These are phyloP conservation scores for Letharia columbiana DNA, from an alignment of 495 filamentous ascomycete species.

Conservation along the genomic window DNA sequence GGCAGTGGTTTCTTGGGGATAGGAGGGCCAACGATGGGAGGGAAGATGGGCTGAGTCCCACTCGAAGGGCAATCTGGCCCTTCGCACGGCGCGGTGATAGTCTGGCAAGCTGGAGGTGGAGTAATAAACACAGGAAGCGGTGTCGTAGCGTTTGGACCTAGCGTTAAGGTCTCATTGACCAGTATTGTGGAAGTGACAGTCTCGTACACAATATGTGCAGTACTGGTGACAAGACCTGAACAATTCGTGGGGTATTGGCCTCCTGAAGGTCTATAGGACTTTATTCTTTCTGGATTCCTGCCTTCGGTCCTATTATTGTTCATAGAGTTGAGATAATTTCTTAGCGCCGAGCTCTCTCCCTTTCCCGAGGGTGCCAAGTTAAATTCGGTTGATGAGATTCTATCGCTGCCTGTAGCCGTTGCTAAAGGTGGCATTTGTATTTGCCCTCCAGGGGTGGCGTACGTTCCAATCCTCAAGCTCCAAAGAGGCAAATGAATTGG, in stretches of 20 bases:
- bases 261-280: not conserved
- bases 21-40: not conserved
- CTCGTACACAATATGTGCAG: not conserved
- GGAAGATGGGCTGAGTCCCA: not conserved
- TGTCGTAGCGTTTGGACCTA: not conserved
- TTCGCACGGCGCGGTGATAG: not conserved
- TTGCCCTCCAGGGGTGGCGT: not conserved
- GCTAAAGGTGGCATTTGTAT: not conserved
- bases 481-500: not conserved
- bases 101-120: slow-evolving; percentile 1
- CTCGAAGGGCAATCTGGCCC: not conserved
- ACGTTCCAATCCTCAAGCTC: not conserved
- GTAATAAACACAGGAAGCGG: not conserved
- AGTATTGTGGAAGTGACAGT: not conserved
- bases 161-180: slow-evolving; percentile 1
- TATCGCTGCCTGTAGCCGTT: not conserved
- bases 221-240: not conserved
- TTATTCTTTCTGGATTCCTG: too few species aligned
- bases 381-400: not conserved
- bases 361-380: not conserved
- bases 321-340: not conserved
- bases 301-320: not conserved
- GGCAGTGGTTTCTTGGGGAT: not conserved
- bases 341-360: not conserved
- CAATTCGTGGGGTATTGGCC: not conserved